Evolutionary conservation across 495 filamentous ascomycete species (phyloP), one percentile per base, ranked within the genome.

Genomic region (Trypethelium eluteriae): DNA sequence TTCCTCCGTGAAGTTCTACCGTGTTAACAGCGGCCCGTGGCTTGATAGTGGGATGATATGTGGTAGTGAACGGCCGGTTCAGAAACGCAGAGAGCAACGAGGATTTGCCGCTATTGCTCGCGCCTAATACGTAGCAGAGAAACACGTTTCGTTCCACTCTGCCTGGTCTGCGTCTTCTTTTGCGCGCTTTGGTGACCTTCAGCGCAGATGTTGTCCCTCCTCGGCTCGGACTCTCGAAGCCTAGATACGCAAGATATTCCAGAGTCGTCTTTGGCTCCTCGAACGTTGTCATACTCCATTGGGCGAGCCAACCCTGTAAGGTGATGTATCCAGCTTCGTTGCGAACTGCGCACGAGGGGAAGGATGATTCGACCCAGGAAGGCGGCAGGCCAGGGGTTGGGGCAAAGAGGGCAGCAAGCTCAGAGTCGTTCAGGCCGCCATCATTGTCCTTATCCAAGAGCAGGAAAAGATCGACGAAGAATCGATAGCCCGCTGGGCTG

Each of bases 281-380:
- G 71, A 98, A 98, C 2, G 94, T 98, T 0, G 95, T 98, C 94
- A 98, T 98, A 76, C 92, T 96, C 94, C 94, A 98, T 70, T 98
- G 94, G 3, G 94, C 95, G 18, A 98, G 83, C 94, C 94, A 98
- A 3, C 94, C 94, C 76, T 98, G 94, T 2, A 98, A 82, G 2
- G 94, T 98, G 69, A 98, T 92, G 76, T 97, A 84, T 1, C 93
- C 93, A 10, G 92, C 91, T 77, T 98, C 94, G 74, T 96, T 97
- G 44, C 91, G 88, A 16, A 98, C 92, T 12, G 95, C 96, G 3
- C 90, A 95, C 2, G 90, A 93, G 6, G 94, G 95, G 73, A 98
- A 98, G 5, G 80, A 84, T 14, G 88, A 88, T 64, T 94, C 92
- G 0, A 85, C 79, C 94, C 94, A 98, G 0, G 88, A 92, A 3